Conservation (phyloP, 495 filamentous ascomycete genomes). For the Aspergillus sclerotioniger region DNA sequence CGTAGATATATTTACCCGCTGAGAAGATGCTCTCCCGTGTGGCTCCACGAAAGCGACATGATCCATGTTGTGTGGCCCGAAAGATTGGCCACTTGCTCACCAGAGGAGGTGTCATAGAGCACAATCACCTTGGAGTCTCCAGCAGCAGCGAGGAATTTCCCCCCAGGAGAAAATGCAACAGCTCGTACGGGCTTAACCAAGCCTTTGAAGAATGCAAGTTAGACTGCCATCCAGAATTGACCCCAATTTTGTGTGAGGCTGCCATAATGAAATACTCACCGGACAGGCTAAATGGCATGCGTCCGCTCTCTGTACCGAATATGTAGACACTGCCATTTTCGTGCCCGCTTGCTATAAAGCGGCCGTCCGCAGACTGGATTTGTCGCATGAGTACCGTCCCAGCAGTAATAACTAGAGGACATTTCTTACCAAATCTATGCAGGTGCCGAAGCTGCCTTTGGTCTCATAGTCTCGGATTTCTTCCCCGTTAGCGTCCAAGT, state of each 20-base stretch:
- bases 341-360: constrained; percentile 86
- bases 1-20: constrained; percentile 60
- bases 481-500: constrained; percentile 51
- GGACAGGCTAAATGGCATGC: constrained; percentile 80
- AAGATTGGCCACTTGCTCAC: constrained; percentile 87
- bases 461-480: constrained; percentile 84
- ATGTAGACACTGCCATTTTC: constrained; percentile 92
- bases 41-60: constrained; percentile 84
- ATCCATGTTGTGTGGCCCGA: constrained; percentile 81
- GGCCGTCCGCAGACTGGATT: constrained; percentile 66
- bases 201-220: constrained; percentile 46
- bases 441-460: constrained; percentile 84
- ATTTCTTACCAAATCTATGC: constrained; percentile 69
- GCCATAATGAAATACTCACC: constrained; percentile 49
- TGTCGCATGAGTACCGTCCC: constrained; percentile 9
- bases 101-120: constrained; percentile 85
- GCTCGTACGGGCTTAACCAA: constrained; percentile 79
- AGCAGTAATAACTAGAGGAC: constrained; percentile 1
- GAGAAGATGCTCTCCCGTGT: constrained; percentile 89
- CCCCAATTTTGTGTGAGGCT: neutral
- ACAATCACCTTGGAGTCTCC: constrained; percentile 87
- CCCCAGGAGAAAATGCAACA: constrained; percentile 82
- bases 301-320: constrained; percentile 86
- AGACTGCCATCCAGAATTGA: neutral
- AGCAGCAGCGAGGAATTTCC: constrained; percentile 83